Conservation (phyloP, 768 basidiomycete species). For the Asterophora lycoperdoides region DNA sequence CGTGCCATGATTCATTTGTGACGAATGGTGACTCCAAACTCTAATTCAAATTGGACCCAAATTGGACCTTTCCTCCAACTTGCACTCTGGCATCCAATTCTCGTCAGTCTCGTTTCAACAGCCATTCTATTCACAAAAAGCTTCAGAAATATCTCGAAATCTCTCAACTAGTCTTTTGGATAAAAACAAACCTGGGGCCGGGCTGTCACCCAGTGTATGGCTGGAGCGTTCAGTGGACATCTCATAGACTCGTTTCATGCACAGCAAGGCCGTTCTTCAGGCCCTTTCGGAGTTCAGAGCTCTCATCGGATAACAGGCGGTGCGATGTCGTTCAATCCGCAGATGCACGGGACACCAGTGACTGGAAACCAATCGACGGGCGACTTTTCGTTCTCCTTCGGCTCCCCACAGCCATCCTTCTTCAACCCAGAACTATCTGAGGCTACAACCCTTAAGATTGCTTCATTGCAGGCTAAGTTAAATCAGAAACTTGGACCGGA, state of each 20-base stretch:
- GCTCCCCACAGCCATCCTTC: slow-evolving; percentile 28
- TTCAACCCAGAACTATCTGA: slow-evolving; percentile 43
- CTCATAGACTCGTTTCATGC: slow-evolving; percentile 45
- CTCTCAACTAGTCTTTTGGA: not conserved
- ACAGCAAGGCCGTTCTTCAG: slow-evolving; percentile 20
- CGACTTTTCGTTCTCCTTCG: slow-evolving; percentile 25
- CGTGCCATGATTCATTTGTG: not conserved
- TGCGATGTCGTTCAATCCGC: slow-evolving; percentile 56
- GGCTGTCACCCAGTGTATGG: slow-evolving; percentile 34
- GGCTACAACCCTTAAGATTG: slow-evolving; percentile 63
- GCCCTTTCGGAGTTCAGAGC: slow-evolving; percentile 17
- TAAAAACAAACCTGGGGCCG: not conserved
- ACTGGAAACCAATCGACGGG: slow-evolving; percentile 17
- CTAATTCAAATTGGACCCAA: no score
- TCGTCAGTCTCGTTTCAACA: not conserved
- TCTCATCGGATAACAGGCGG: slow-evolving; percentile 44
- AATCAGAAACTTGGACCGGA: slow-evolving; percentile 91
- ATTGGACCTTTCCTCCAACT: not conserved
- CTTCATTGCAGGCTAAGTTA: slow-evolving; percentile 73
- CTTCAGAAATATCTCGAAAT: not conserved
- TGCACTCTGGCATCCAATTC: not conserved
- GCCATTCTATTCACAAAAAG: not conserved
- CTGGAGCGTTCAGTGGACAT: slow-evolving; percentile 57
- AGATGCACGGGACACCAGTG: slow-evolving; percentile 48
- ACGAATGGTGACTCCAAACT: not conserved